Base-by-base conservation (phyloP, 441 rosid species). In the Populus trichocarpa region DNA sequence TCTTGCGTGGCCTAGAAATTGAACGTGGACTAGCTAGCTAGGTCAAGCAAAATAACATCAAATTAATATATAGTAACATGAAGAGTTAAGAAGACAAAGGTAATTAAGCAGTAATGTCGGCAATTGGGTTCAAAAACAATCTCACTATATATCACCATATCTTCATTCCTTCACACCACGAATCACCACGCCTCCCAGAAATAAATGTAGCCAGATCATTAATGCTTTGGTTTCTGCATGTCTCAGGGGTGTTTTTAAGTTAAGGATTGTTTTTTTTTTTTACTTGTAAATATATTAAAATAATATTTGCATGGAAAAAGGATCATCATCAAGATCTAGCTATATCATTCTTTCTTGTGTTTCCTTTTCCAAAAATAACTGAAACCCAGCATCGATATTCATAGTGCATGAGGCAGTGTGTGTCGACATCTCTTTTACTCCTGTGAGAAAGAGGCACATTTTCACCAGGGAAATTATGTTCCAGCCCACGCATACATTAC, bases 81-180 rank as follows among this genome's bases (percentile, higher is more conserved):
- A 6, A 22, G 8, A 57, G 63, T n/a, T 57, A 20, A 6, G 36
- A 33, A 33, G 36, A 33, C 0, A 33, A 33, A 33, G 36, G 8
- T 33, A n/a, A n/a, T n/a, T n/a, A 33, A 33, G 36, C 36, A 33
- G 36, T 33, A 33, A 6, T 6, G 36, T 33, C 36, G 36, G 36
- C 36, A 6, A 33, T 33, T 33, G 36, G 36, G 8, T 20, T 20
- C 11, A 20, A 8, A 20, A n/a, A 7, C 36, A 20, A 78, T 80
- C 83, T 88, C 86, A 70, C 74, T 69, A n/a, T n/a, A n/a, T n/a
- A 80, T 85, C 86, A 78, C 69, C 25, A 36, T 30, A 14, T 20
- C 75, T 67, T 80, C 72, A 70, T 69, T 71, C 65, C 79, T 68
- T 75, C 30, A 64, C 40, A 69, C 70, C n/a, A 36, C 9, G 77